Evolutionary conservation across 2,329 filamentous ascomycete species (phyloP).

Genomic region (Endocalyx cinctus): DNA sequence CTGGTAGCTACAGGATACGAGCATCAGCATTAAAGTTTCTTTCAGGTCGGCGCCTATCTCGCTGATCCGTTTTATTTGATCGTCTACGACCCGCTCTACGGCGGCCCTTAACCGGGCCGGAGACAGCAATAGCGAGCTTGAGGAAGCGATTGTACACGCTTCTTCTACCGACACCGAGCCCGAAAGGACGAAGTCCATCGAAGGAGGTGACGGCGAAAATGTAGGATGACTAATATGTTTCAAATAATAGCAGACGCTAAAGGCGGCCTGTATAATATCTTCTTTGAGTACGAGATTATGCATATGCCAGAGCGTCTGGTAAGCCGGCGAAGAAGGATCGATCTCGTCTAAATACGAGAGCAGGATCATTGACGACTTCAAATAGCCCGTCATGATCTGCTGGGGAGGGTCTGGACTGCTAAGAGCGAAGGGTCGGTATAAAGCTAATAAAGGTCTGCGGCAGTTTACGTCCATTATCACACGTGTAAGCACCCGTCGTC

Average conservation of each 20-base stretch:
- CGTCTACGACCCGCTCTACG: slow-evolving; percentile 44
- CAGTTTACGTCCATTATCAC: slow-evolving; percentile 52
- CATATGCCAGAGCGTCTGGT: slow-evolving; percentile 45
- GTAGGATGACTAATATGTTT: slow-evolving; percentile 23
- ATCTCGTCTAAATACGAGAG: slow-evolving; percentile 51
- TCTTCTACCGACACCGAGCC: slow-evolving; percentile 16
- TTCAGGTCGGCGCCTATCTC: slow-evolving; percentile 46
- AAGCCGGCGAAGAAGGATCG: slow-evolving; percentile 42
- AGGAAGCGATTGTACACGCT: slow-evolving; percentile 20
- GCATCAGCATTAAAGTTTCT: slow-evolving; percentile 44
- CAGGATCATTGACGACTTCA: slow-evolving; percentile 52
- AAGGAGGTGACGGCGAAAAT: slow-evolving; percentile 9
- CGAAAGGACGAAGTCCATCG: slow-evolving; percentile 10
- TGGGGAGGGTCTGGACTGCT: slow-evolving; percentile 45
- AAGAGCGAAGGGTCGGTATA: slow-evolving; percentile 52
- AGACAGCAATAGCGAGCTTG: slow-evolving; percentile 23
- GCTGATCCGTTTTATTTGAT: slow-evolving; percentile 36
- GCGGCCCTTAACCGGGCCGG: slow-evolving; percentile 18
- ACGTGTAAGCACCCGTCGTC: slow-evolving; percentile 47
- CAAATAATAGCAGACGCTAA: slow-evolving; percentile 54
- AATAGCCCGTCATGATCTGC: slow-evolving; percentile 47
- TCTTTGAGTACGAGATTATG: slow-evolving; percentile 49
- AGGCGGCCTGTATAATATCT: slow-evolving; percentile 51
- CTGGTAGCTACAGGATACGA: slow-evolving; percentile 43
- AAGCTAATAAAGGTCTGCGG: slow-evolving; percentile 44